A percentile compares a stretch with the other conserved stretches of the same genome.
Evolutionary conservation across 768 basidiomycete species (phyloP).

Genomic region (Podaxis pistillaris): DNA sequence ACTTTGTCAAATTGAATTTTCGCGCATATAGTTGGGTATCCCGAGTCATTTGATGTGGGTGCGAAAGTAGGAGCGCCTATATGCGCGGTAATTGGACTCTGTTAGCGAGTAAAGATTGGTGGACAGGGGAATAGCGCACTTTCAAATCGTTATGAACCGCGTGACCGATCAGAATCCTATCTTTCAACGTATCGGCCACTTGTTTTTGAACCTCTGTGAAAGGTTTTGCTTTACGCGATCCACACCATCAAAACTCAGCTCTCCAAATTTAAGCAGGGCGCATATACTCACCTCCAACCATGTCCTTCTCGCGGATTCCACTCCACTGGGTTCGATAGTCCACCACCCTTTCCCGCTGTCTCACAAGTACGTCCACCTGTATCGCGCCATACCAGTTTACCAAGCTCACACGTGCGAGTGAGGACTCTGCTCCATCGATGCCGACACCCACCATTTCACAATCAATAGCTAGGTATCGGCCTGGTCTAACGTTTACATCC

Average conservation of each 20-base stretch:
- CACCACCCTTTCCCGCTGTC: slow-evolving; percentile 82
- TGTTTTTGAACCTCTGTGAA: slow-evolving; percentile 79
- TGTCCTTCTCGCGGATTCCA: slow-evolving; percentile 75
- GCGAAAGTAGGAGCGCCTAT: slow-evolving; percentile 69
- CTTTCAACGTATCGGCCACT: slow-evolving; percentile 75
- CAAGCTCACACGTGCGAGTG: slow-evolving; percentile 83
- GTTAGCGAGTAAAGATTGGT: slow-evolving; percentile 1
- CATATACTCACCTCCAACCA: slow-evolving; percentile 55
- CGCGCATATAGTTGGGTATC: slow-evolving; percentile 69
- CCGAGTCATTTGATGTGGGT: slow-evolving; percentile 59
- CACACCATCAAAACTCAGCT: background rate
- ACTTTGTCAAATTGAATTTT: slow-evolving; percentile 59
- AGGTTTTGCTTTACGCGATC: slow-evolving; percentile 51
- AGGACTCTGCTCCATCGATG: slow-evolving; percentile 75
- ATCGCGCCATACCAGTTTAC: slow-evolving; percentile 87
- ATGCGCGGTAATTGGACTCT: slow-evolving; percentile 12
- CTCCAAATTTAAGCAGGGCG: background rate
- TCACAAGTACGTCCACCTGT: slow-evolving; percentile 82
- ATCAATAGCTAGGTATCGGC: slow-evolving; percentile 82
- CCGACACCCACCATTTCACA: slow-evolving; percentile 99
- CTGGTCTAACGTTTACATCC: slow-evolving; percentile 41
- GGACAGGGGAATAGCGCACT: slow-evolving; percentile 36
- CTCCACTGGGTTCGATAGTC: slow-evolving; percentile 93
- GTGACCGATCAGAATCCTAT: slow-evolving; percentile 83
- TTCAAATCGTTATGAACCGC: slow-evolving; percentile 90